Percentiles rank a stretch among this genome's conserved stretches.
Evolutionary conservation across 106 monocot species (phyloP).

Genomic region (Dendrobium nobile): DNA sequence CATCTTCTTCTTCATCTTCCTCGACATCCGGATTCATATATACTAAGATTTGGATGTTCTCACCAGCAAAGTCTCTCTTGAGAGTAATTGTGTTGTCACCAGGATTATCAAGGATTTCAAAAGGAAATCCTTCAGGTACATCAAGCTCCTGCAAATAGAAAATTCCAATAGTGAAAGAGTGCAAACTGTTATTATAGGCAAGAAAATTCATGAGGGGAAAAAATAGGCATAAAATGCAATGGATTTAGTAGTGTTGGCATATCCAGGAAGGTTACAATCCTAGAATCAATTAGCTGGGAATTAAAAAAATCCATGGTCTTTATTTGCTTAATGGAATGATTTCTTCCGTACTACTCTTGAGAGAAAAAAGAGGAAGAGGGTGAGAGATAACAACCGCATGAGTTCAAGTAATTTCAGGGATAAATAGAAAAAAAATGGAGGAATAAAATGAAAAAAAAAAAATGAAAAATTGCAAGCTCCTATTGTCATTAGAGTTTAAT

Average conservation of each 20-base stretch:
- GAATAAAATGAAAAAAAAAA: not conserved
- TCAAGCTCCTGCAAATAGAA: conserved; percentile 28
- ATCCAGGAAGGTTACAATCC: not conserved
- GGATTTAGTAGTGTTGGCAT: not conserved
- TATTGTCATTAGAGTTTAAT: too few relatives aligned
- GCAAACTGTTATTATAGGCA: not conserved
- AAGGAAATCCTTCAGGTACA: conserved; percentile 58
- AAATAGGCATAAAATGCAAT: not conserved
- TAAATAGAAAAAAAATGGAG: not conserved
- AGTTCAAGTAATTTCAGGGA: not conserved
- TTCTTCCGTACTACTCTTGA: not conserved
- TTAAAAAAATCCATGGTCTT: not conserved
- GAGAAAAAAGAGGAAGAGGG: not conserved
- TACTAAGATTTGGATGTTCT: conserved; percentile 59
- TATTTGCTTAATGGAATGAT: not conserved
- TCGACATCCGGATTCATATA: conserved; percentile 33
- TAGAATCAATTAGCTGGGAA: not conserved
- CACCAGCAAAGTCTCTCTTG: conserved; percentile 46
- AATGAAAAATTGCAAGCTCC: too few relatives aligned
- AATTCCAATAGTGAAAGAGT: not conserved
- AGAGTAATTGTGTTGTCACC: conserved; percentile 72
- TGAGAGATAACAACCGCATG: not conserved
- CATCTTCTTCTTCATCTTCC: conserved; percentile 18
- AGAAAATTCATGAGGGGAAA: not conserved
- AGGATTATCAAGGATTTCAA: conserved; percentile 72